Evolutionary conservation across 805 yeast species (phyloP).

Genomic region (Yamadazyma paraphyllophila): DNA sequence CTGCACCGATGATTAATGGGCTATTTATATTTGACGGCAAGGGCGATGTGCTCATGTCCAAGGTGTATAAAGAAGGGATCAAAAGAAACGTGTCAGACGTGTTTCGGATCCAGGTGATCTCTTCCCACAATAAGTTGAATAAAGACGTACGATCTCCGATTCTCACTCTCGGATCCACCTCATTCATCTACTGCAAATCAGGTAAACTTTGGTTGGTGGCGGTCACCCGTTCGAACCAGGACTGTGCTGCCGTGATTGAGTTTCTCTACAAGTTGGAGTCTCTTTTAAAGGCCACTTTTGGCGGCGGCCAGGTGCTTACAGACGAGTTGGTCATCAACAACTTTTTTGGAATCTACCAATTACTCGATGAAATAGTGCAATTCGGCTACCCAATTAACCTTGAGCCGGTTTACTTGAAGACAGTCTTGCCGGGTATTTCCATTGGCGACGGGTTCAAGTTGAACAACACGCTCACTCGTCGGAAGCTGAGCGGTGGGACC

Average conservation of each 20-base stretch:
- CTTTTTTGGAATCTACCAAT: constrained; percentile 68
- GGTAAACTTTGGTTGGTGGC: constrained; percentile 77
- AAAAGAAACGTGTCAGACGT: constrained; percentile 80
- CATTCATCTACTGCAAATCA: constrained; percentile 73
- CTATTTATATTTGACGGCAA: constrained; percentile 72
- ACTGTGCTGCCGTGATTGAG: constrained; percentile 77
- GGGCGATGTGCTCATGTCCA: constrained; percentile 82
- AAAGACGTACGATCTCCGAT: constrained; percentile 37
- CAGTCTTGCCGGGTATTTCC: constrained; percentile 9
- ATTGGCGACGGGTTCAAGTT: constrained; percentile 11
- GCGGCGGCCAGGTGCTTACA: constrained; percentile 22
- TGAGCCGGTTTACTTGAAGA: constrained; percentile 41
- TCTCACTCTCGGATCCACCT: constrained; percentile 87
- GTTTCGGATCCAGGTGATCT: constrained; percentile 87
- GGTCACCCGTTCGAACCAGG: constrained; percentile 85
- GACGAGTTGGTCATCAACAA: constrained; percentile 55
- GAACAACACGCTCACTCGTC: constrained; percentile 7
- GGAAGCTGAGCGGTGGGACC: constrained; percentile 10
- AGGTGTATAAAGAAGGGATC: constrained; percentile 70
- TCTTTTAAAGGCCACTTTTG: constrained; percentile 38
- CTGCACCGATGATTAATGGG: constrained; percentile 67
- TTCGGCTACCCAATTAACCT: constrained; percentile 75
- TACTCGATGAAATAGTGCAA: constrained; percentile 73
- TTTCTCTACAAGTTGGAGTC: constrained; percentile 63
- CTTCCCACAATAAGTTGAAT: constrained; percentile 37